These are phyloP conservation scores for Phytophthora melonis DNA, from an alignment of 352 stramenopile genomes.

Conservation along the genomic window DNA sequence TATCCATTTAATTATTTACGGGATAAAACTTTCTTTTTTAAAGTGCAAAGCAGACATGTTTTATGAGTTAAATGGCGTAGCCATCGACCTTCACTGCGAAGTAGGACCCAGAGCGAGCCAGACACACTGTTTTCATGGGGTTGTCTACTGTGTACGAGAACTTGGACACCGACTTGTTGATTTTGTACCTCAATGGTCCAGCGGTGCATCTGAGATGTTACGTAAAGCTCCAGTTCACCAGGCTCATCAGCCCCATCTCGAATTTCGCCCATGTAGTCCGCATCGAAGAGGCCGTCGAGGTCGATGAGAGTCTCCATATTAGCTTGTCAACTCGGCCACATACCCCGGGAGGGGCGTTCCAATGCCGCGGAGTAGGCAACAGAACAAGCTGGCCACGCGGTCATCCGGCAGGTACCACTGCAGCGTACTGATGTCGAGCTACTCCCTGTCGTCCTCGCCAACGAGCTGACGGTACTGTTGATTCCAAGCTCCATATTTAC, in stretches of 20 bases:
- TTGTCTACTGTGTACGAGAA: conserved; percentile 18
- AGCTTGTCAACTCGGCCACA: too few relatives aligned
- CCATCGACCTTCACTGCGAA: conserved; percentile 26
- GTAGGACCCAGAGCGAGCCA: conserved; percentile 4
- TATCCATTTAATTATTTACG: not conserved
- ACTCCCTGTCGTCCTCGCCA: too few relatives aligned
- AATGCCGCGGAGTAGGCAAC: too few relatives aligned
- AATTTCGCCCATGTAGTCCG: too few relatives aligned
- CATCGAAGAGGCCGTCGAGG: too few relatives aligned
- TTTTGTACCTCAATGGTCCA: conserved; percentile 22
- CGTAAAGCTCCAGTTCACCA: conserved; percentile 12
- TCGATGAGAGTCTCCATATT: too few relatives aligned
- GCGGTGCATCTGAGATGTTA: conserved; percentile 6
- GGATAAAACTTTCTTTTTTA: not conserved
- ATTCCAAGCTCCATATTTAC: too few relatives aligned
- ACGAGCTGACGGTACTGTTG: too few relatives aligned
- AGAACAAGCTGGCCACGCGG: too few relatives aligned
- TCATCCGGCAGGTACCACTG: too few relatives aligned
- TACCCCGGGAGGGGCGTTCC: too few relatives aligned
- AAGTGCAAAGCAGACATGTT: not conserved
- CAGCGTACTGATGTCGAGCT: too few relatives aligned
- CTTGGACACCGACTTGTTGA: conserved; percentile 8
- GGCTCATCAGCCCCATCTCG: not conserved
- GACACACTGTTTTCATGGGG: not conserved
- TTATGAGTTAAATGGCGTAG: conserved; percentile 13